Evolutionary conservation across 179 eudicot species (phyloP).

Genomic region (Gypsophila paniculata): DNA sequence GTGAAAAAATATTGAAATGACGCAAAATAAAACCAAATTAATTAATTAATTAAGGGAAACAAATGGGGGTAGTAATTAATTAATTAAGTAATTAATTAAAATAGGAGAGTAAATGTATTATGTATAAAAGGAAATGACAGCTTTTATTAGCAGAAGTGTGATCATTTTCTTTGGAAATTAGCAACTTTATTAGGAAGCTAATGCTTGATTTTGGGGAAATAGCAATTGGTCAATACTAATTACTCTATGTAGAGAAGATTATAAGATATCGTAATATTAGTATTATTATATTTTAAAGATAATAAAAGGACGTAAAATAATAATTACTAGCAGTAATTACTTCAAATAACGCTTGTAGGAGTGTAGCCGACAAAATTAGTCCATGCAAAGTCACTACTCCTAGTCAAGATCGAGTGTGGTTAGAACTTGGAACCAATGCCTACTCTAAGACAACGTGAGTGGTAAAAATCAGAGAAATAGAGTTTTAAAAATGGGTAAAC

Average conservation of each 20-base stretch:
- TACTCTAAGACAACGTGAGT: no score
- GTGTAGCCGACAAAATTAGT: slow-evolving; percentile 29
- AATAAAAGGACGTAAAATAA: no score
- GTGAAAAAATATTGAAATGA: not conserved
- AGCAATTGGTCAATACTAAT: not conserved
- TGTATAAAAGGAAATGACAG: slow-evolving; percentile 27
- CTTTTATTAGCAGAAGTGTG: slow-evolving; percentile 17
- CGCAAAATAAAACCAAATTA: no score
- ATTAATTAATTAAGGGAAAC: not conserved
- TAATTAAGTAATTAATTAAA: not conserved
- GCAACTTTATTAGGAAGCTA: slow-evolving; percentile 6
- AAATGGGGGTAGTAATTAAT: slow-evolving; percentile 1
- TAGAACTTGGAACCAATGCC: no score
- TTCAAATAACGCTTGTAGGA: slow-evolving; percentile 9
- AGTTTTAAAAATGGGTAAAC: no score
- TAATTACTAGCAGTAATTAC: slow-evolving; percentile 15
- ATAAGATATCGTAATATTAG: not conserved
- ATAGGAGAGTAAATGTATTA: not conserved
- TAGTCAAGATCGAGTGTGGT: not conserved
- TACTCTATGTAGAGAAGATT: not conserved
- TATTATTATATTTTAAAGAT: not conserved
- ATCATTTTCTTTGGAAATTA: slow-evolving; percentile 15
- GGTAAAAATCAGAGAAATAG: no score
- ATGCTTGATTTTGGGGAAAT: not conserved
- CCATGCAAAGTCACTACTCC: no score